Evolutionary conservation across 164 flowering plant genomes (phyloP).

Genomic region (Vitis riparia): DNA sequence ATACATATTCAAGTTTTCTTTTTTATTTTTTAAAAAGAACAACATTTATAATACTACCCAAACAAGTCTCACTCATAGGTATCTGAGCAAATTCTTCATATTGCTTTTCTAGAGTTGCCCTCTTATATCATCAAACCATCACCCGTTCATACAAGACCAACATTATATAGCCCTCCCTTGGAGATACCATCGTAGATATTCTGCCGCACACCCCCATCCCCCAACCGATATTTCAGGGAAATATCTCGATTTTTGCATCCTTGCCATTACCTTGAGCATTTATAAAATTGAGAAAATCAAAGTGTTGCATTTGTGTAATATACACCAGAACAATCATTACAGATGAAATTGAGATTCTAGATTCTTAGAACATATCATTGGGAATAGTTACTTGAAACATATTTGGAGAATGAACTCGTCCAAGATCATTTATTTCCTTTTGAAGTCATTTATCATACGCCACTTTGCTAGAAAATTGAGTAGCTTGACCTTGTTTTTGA

Average conservation of each 20-base stretch:
- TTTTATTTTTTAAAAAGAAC: no score
- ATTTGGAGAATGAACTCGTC: constrained; percentile 75
- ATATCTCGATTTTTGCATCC: no score
- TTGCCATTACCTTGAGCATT: no score
- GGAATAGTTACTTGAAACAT: constrained; percentile 53
- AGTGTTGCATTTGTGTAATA: no score
- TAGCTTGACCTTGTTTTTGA: constrained; percentile 98
- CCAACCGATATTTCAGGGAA: no score
- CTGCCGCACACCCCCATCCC: no score
- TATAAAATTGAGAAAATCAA: no score
- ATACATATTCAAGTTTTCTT: no score
- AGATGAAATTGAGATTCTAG: no score
- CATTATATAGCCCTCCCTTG: neutral
- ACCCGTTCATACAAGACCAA: constrained; percentile 18
- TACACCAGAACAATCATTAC: no score
- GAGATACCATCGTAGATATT: no score
- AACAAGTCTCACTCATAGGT: neutral
- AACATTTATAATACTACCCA: constrained; percentile 1
- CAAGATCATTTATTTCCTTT: constrained; percentile 86
- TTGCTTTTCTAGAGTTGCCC: constrained; percentile 5
- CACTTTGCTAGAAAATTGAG: constrained; percentile 82
- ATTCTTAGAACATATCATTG: neutral
- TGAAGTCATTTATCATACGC: constrained; percentile 96
- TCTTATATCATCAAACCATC: constrained; percentile 15
- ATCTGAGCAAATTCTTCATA: constrained; percentile 1